Evolutionary conservation across 768 basidiomycete genomes (phyloP), one percentile per base, ranked within the genome.

Genomic region (Xanthoconium stramineum): DNA sequence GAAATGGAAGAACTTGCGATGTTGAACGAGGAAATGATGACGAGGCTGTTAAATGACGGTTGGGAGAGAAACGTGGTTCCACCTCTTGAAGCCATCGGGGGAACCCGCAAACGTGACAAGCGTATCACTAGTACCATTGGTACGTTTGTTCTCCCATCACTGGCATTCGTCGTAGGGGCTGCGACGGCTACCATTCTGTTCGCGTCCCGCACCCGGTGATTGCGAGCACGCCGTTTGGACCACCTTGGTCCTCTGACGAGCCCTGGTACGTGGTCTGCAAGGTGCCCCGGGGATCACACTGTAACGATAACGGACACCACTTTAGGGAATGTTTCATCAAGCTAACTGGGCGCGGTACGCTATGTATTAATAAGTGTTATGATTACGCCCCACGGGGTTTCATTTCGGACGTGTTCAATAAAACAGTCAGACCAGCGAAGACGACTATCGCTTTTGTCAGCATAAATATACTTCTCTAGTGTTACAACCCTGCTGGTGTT

Each of bases 1-100:
- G 75, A 80, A 33, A 76, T 98, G 76, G 89, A 88, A 44, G 88
- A 95, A 53, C 81, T 99, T 56, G 83, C 81, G 3, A 59, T 70
- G 53, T 76, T 95, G 63, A 83, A 92, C 69, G 84, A 89, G 33
- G 74, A 65, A 15, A 78, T 78, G 70, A 88, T 91, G 72, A 73
- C 74, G 30, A 78, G 64, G 54, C 72, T 98, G 17, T 71, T 99
- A 57, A 83, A 91, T 58, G 81, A 88, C 43, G 96, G 96, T 5
- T 99, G 94, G 94, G 89, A 93, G 63, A 79, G 82, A 44, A 74
- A 80, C 51, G 57, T 62, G 12, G 74, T 87, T 15, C 82, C 79
- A 24, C 74, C 66, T 28, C 71, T 78, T 10, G 66, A 75, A 55
- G 75, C 79, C 36, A 58, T 84, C 5, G 72, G 75, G 32, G 73